Conservation (phyloP, 805 yeast genomes). For the Cyberlindnera mrakii region DNA sequence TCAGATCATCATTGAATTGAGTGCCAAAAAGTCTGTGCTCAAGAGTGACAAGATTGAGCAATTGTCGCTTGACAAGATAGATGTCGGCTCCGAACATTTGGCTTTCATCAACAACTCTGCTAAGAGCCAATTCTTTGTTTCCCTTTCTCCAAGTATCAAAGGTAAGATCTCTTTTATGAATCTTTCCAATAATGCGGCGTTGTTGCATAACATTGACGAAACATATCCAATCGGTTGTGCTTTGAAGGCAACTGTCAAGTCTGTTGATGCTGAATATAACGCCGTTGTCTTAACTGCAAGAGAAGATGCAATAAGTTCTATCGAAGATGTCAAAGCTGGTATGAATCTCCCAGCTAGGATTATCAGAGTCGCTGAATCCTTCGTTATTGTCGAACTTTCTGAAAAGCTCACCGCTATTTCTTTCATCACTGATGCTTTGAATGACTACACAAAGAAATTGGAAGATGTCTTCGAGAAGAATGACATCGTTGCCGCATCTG, state of each 20-base stretch:
- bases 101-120: slow-evolving; percentile 64
- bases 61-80: slow-evolving; percentile 35
- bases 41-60: slow-evolving; percentile 23
- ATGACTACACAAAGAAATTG: slow-evolving; percentile 53
- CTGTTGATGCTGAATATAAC: slow-evolving; percentile 48
- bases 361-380: slow-evolving; percentile 49
- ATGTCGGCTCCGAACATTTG: slow-evolving; percentile 42
- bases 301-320: slow-evolving; percentile 31
- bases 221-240: slow-evolving; percentile 71
- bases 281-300: slow-evolving; percentile 46
- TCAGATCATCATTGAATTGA: slow-evolving; percentile 57
- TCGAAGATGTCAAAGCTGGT: slow-evolving; percentile 50
- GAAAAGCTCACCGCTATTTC: slow-evolving; percentile 55
- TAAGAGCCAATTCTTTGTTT: slow-evolving; percentile 59
- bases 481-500: slow-evolving; percentile 52
- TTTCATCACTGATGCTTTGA: slow-evolving; percentile 70
- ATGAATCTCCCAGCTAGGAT: slow-evolving; percentile 56
- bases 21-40: slow-evolving; percentile 42
- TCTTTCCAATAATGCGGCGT: slow-evolving; percentile 45
- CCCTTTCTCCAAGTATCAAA: slow-evolving; percentile 58
- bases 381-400: slow-evolving; percentile 67
- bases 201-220: slow-evolving; percentile 44
- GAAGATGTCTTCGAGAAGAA: slow-evolving; percentile 43
- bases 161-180: slow-evolving; percentile 67
- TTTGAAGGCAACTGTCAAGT: slow-evolving; percentile 48